phyloP scores from a whole-genome alignment of 768 basidiomycete species.

The Strobilomyces dryophilus region DNA sequence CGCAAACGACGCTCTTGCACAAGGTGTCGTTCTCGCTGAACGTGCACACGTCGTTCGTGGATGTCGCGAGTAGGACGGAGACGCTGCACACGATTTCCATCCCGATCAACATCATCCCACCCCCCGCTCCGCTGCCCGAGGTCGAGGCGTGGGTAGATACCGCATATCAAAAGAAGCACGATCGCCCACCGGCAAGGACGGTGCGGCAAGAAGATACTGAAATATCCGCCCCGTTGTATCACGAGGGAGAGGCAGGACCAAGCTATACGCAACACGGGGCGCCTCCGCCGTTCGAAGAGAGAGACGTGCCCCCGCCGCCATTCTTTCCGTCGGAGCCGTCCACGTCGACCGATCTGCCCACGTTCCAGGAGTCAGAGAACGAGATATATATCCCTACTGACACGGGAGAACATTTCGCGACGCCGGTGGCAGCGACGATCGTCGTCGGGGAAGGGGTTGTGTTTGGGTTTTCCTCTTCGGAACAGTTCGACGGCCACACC shows the following conservation, averaged over 20 bases:
- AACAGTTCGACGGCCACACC: constrained; percentile 81
- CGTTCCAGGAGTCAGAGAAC: constrained; percentile 76
- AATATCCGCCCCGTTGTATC: constrained; percentile 56
- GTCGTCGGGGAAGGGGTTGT: constrained; percentile 72
- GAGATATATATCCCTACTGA: constrained; percentile 62
- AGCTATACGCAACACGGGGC: constrained; percentile 61
- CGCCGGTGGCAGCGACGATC: constrained; percentile 27
- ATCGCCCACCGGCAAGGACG: constrained; percentile 70
- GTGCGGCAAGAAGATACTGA: constrained; percentile 67
- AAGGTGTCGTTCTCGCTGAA: constrained; percentile 73
- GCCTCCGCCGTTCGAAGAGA: constrained; percentile 83
- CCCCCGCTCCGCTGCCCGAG: constrained; percentile 75
- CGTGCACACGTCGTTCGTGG: constrained; percentile 73
- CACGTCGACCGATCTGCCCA: constrained; percentile 58
- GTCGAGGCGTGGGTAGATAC: constrained; percentile 67
- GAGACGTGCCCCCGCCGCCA: constrained; percentile 70
- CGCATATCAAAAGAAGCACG: constrained; percentile 86
- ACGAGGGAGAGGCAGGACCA: constrained; percentile 71
- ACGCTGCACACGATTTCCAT: constrained; percentile 59
- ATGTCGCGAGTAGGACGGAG: constrained; percentile 64
- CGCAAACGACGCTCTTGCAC: constrained; percentile 81
- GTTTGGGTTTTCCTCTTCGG: constrained; percentile 67
- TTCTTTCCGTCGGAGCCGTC: constrained; percentile 54
- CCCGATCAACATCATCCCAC: constrained; percentile 68
- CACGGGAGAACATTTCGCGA: constrained; percentile 35